phyloP scores from a whole-genome alignment of 306 rosid species.

The Quercus bicolor region DNA sequence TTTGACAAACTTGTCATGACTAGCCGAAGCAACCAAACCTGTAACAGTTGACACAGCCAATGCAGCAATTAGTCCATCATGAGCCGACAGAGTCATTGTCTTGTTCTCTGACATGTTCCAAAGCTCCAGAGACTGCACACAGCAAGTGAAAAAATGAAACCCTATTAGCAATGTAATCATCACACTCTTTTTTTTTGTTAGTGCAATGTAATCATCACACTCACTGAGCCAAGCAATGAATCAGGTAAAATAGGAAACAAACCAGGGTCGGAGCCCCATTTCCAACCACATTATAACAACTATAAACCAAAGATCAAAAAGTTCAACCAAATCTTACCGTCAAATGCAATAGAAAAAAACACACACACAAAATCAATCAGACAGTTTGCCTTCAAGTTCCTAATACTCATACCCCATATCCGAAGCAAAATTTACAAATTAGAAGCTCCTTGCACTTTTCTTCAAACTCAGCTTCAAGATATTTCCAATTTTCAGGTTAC shows the following conservation, averaged over 20 bases:
- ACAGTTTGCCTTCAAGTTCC: neutral
- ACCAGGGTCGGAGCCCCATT: neutral
- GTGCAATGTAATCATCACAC: neutral
- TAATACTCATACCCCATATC: neutral
- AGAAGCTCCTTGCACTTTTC: neutral
- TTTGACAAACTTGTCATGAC: conserved; percentile 86
- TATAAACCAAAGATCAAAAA: neutral
- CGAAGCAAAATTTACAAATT: neutral
- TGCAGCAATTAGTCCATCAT: conserved; percentile 78
- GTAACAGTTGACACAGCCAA: conserved; percentile 73
- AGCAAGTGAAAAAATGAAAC: neutral
- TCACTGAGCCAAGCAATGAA: neutral
- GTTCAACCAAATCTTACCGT: neutral
- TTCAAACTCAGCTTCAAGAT: neutral
- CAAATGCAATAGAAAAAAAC: neutral
- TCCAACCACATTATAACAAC: too few species aligned
- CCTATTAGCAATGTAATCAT: neutral
- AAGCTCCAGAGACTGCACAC: conserved; percentile 88
- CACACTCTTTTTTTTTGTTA: neutral
- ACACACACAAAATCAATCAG: neutral
- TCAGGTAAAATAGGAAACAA: neutral
- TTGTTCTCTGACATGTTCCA: conserved; percentile 93
- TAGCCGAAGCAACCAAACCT: conserved; percentile 88
- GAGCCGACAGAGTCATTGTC: conserved; percentile 89
- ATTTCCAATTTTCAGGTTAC: neutral